A percentile compares a stretch with the other conserved stretches of the same genome.
Evolutionary conservation across 2,329 filamentous ascomycete species (phyloP).

Genomic region (Daldinia sp.): DNA sequence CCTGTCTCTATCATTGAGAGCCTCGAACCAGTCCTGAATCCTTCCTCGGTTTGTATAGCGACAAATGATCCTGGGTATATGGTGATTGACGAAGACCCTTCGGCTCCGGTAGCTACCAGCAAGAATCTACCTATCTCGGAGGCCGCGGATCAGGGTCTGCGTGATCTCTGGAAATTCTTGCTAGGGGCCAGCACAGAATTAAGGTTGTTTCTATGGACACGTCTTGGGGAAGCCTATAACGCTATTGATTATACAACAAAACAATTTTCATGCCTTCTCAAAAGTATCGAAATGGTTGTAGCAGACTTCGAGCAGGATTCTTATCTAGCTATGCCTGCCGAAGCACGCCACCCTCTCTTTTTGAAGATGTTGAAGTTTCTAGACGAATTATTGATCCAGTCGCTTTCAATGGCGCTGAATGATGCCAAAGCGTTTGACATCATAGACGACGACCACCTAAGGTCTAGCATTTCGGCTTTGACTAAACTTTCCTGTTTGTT

Average conservation of each 20-base stretch:
- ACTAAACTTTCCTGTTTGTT: conserved; percentile 76
- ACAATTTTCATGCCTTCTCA: conserved; percentile 85
- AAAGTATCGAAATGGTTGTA: conserved; percentile 84
- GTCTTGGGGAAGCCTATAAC: conserved; percentile 87
- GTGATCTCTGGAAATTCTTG: conserved; percentile 87
- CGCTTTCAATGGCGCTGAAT: conserved; percentile 73
- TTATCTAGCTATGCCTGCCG: conserved; percentile 64
- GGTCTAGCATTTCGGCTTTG: conserved; percentile 74
- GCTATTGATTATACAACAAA: conserved; percentile 87
- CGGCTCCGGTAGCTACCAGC: conserved; percentile 27
- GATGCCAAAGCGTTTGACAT: conserved; percentile 80
- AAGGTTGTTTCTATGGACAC: conserved; percentile 87
- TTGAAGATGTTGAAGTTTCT: conserved; percentile 81
- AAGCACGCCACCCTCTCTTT: conserved; percentile 74
- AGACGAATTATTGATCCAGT: conserved; percentile 77
- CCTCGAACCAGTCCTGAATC: conserved; percentile 89
- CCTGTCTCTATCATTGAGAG: conserved; percentile 88
- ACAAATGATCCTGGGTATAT: conserved; percentile 30
- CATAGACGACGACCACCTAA: conserved; percentile 80
- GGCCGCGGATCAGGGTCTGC: conserved; percentile 64
- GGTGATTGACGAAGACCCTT: conserved; percentile 28
- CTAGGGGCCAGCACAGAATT: conserved; percentile 82
- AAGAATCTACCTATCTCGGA: conserved; percentile 57
- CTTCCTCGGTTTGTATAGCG: conserved; percentile 61
- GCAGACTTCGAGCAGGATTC: conserved; percentile 69